Evolutionary conservation across 768 basidiomycete species (phyloP), one percentile per base, ranked within the genome.

Genomic region (Tulasnella calospora): DNA sequence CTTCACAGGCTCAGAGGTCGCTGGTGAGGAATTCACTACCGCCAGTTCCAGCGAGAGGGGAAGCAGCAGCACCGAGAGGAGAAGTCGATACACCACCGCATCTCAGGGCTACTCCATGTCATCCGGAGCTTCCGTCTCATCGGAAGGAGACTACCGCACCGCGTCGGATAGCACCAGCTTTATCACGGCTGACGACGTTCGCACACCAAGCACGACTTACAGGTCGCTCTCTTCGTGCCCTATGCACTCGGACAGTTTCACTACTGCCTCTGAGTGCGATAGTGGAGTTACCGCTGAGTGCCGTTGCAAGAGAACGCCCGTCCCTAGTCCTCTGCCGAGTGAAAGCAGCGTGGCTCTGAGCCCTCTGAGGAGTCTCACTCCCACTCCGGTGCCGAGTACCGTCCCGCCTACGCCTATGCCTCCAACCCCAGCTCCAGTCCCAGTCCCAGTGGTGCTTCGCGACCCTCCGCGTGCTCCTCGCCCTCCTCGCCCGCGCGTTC

Each of bases 161-260:
- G 79, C 74, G 13, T 76, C 70, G 17, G 38, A 30, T 30, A 30
- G 30, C 67, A 35, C 79, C 7, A 76, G 51, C 57, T 73, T 70
- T 51, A 51, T 73, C 73, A 79, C 73, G 30, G 78, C 61, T 15
- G 76, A 70, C 51, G 61, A 70, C n/a, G 61, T n/a, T 23, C 38
- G 36, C 69, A 72, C 69, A 3, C 44, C 67, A 36, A 38, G 76
- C 61, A 30, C 27, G 8, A 36, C 76, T 15, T 77, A 77, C 67
- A 40, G 47, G 69, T 36, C 76, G 1, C n/a, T 69, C 69, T 44
- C 70, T 9, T 33, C 67, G 6, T 77, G 76, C 51, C 76, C 76
- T 17, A 2, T 77, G 23, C 76, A 77, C 30, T 69, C 76, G n/a
- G 76, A 70, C 23, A 35, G 38, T 30, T 77, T 33, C 46, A 40